A percentile compares a stretch with the other conserved stretches of the same genome.
phyloP scores from a whole-genome alignment of 1,139 yeast genomes.

The Ogataea hybrid region DNA sequence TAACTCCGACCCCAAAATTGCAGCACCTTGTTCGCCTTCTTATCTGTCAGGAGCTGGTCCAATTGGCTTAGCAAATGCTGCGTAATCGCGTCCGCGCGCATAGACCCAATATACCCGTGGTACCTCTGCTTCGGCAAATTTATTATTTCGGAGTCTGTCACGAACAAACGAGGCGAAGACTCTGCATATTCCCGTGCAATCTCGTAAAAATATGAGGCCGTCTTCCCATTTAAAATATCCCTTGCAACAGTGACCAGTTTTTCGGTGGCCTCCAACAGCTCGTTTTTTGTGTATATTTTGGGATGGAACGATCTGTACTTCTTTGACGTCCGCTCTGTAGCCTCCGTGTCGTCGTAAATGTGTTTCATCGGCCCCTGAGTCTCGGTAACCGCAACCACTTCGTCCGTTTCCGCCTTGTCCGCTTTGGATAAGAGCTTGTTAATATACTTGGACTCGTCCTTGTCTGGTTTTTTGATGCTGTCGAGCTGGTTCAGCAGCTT shows the following conservation, averaged over 20 bases:
- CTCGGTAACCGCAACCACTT: slow-evolving; percentile 12
- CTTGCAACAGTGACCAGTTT: slow-evolving; percentile 38
- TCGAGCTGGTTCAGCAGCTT: slow-evolving; percentile 18
- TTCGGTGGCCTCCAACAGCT: slow-evolving; percentile 28
- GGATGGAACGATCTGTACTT: slow-evolving; percentile 27
- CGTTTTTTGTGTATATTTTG: slow-evolving; percentile 17
- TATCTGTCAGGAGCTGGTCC: slow-evolving; percentile 33
- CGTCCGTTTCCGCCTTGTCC: slow-evolving; percentile 12
- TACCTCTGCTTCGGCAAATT: slow-evolving; percentile 46
- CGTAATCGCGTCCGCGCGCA: slow-evolving; percentile 53
- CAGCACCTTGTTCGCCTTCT: slow-evolving; percentile 41
- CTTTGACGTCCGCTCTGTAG: slow-evolving; percentile 14
- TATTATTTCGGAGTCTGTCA: slow-evolving; percentile 49
- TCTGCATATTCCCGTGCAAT: slow-evolving; percentile 42
- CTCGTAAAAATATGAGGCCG: slow-evolving; percentile 47
- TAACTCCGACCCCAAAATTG: slow-evolving; percentile 60
- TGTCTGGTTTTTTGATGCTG: slow-evolving; percentile 14
- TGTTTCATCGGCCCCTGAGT: slow-evolving; percentile 15
- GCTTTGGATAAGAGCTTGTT: slow-evolving; percentile 19
- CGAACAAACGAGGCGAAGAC: slow-evolving; percentile 40
- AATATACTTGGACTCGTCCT: slow-evolving; percentile 19
- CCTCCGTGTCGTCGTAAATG: slow-evolving; percentile 21
- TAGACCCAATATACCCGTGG: slow-evolving; percentile 61
- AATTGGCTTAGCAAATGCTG: slow-evolving; percentile 37
- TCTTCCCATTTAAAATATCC: slow-evolving; percentile 43